Conservation (phyloP, 1,284 basidiomycete genomes). For the Sanghuangporus baumii region DNA sequence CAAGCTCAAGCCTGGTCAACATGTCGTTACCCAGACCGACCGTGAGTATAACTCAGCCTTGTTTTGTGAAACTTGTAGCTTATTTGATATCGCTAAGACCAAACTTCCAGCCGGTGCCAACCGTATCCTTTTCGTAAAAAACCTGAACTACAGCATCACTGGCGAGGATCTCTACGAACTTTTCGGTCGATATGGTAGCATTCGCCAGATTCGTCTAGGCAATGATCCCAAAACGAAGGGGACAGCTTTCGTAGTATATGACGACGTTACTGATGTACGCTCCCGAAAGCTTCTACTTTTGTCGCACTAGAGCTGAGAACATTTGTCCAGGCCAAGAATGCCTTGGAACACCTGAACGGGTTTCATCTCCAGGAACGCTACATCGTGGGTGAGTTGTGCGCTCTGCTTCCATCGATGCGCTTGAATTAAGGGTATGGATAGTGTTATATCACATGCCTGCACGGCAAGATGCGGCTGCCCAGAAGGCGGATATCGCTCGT, state of each 20-base stretch:
- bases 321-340: constrained; percentile 77
- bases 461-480: constrained; percentile 87
- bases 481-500: constrained; percentile 88
- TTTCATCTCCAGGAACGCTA: constrained; percentile 98
- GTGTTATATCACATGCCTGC: constrained; percentile 97
- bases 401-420: not conserved
- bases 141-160: constrained; percentile 91
- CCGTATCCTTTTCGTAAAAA: constrained; percentile 83
- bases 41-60: not conserved
- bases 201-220: constrained; percentile 92
- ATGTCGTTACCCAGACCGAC: not conserved
- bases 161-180: constrained; percentile 95
- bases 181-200: constrained; percentile 95
- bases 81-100: constrained; percentile 37
- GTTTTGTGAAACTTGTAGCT: not conserved
- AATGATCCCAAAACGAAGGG: constrained; percentile 91
- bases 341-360: constrained; percentile 93
- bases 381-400: constrained; percentile 58
- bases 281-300: not conserved
- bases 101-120: constrained; percentile 83
- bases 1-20: not conserved
- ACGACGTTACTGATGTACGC: constrained; percentile 85
- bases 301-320: constrained; percentile 6
- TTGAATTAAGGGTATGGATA: constrained; percentile 21
- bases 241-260: constrained; percentile 92